Percentiles rank a stretch among this genome's conserved stretches.
These are phyloP conservation scores for Colletotrichum viniferum DNA, from an alignment of 2,329 filamentous ascomycete genomes.

Conservation along the genomic window DNA sequence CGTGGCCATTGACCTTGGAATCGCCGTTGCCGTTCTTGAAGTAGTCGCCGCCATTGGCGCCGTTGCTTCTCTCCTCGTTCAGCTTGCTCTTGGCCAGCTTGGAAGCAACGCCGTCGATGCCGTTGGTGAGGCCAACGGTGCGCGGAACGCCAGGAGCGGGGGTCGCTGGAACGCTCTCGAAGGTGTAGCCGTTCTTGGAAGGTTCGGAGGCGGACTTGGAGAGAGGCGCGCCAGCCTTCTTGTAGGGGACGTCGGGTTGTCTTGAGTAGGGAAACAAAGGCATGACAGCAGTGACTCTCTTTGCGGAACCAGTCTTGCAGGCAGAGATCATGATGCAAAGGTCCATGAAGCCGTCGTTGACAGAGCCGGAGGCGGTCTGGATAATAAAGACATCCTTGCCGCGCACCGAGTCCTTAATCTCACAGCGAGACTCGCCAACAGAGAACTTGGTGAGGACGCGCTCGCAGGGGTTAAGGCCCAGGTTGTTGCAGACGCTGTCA, in stretches of 20 bases:
- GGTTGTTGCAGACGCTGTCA: constrained; percentile 84
- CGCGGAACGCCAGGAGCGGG: constrained; percentile 75
- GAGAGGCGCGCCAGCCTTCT: constrained; percentile 90
- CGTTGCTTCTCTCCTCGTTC: constrained; percentile 45
- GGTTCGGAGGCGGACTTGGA: constrained; percentile 66
- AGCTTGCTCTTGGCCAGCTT: constrained; percentile 72
- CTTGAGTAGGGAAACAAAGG: constrained; percentile 96
- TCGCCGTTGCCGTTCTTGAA: constrained; percentile 31
- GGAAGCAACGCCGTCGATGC: constrained; percentile 72
- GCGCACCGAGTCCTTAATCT: constrained; percentile 94
- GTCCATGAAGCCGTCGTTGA: constrained; percentile 97
- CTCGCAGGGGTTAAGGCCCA: constrained; percentile 85
- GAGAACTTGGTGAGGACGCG: constrained; percentile 91
- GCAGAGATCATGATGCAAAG: constrained; percentile 98
- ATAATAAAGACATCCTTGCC: constrained; percentile 99
- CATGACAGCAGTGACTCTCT: constrained; percentile 84
- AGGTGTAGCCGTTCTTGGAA: constrained; percentile 73
- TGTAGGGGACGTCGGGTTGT: constrained; percentile 95
- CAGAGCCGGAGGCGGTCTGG: constrained; percentile 87
- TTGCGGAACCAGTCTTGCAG: constrained; percentile 92
- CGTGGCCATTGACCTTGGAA: constrained; percentile 36
- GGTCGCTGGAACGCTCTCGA: constrained; percentile 90
- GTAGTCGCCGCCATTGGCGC: constrained; percentile 29
- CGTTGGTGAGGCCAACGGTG: constrained; percentile 68
- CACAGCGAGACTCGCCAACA: constrained; percentile 91